Evolutionary conservation across 2,329 filamentous ascomycete genomes (phyloP).

Genomic region (Diaporthe sp.): DNA sequence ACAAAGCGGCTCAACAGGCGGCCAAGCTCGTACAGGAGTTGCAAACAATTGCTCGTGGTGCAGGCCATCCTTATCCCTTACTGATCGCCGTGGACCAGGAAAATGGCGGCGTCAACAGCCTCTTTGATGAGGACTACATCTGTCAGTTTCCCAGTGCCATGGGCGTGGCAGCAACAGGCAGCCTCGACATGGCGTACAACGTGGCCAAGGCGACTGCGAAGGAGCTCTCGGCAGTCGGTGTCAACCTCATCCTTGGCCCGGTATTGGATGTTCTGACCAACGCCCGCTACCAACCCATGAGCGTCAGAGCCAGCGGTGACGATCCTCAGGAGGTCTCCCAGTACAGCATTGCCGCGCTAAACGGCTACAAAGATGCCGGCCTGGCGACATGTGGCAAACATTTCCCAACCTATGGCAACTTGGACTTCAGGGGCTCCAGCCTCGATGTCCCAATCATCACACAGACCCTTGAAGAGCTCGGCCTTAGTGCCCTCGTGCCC

Average conservation of each 20-base stretch:
- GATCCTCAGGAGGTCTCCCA: slow-evolving; percentile 96
- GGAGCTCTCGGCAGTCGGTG: slow-evolving; percentile 91
- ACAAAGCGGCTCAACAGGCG: slow-evolving; percentile 87
- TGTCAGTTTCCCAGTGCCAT: slow-evolving; percentile 97
- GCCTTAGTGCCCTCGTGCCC: slow-evolving; percentile 89
- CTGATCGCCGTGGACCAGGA: slow-evolving; percentile 96
- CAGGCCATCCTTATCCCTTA: slow-evolving; percentile 89
- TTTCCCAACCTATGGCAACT: slow-evolving; percentile 94
- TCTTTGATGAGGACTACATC: slow-evolving; percentile 96
- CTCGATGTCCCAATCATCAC: slow-evolving; percentile 96
- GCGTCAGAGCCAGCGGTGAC: slow-evolving; percentile 90
- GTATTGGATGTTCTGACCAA: slow-evolving; percentile 96
- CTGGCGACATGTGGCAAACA: slow-evolving; percentile 94
- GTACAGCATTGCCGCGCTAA: slow-evolving; percentile 91
- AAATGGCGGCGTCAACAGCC: slow-evolving; percentile 96
- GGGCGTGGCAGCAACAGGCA: slow-evolving; percentile 94
- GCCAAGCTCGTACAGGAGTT: slow-evolving; percentile 90
- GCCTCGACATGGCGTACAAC: slow-evolving; percentile 86
- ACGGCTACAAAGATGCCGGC: slow-evolving; percentile 92
- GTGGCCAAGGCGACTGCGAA: slow-evolving; percentile 94
- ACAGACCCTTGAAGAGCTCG: slow-evolving; percentile 92
- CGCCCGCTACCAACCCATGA: slow-evolving; percentile 89
- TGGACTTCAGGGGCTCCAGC: slow-evolving; percentile 92
- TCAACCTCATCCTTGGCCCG: slow-evolving; percentile 95
- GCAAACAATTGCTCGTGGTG: slow-evolving; percentile 90